A percentile compares a stretch with the other conserved stretches of the same genome.
These are phyloP conservation scores for Aristolochia californica DNA, from an alignment of 164 flowering plant species.

Conservation along the genomic window DNA sequence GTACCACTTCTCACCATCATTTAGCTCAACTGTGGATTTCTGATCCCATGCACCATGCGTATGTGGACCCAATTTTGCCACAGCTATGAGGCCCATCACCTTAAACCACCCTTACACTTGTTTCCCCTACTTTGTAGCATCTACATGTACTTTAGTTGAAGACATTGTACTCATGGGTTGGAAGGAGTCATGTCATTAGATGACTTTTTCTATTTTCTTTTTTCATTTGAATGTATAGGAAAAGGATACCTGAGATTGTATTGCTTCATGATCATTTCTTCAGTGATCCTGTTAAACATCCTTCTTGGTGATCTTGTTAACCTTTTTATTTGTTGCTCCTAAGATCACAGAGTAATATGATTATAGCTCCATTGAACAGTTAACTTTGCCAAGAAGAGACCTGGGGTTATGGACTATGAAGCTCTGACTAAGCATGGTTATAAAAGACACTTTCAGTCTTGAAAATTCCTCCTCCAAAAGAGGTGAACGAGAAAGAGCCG, in stretches of 20 bases:
- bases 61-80: slow-evolving; percentile 55
- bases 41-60: slow-evolving; percentile 53
- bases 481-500: slow-evolving; percentile 31
- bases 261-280: too few species aligned
- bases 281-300: too few species aligned
- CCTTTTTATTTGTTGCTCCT: too few species aligned
- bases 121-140: neutral
- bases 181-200: too few species aligned
- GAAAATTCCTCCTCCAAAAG: slow-evolving; percentile 52
- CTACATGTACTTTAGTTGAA: too few species aligned
- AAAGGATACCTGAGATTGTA: too few species aligned
- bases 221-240: too few species aligned
- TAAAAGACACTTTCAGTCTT: slow-evolving; percentile 71
- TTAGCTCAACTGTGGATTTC: slow-evolving; percentile 54
- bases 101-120: neutral
- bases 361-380: slow-evolving; percentile 19
- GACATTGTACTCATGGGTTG: too few species aligned
- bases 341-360: neutral
- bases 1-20: slow-evolving; percentile 43
- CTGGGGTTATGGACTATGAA: slow-evolving; percentile 47
- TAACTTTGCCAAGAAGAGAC: slow-evolving; percentile 36
- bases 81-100: slow-evolving; percentile 7
- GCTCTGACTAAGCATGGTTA: slow-evolving; percentile 70
- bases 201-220: too few species aligned
- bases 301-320: neutral